phyloP scores from a whole-genome alignment of 2,329 filamentous ascomycete genomes.

The Tolypocladium guangdongense region DNA sequence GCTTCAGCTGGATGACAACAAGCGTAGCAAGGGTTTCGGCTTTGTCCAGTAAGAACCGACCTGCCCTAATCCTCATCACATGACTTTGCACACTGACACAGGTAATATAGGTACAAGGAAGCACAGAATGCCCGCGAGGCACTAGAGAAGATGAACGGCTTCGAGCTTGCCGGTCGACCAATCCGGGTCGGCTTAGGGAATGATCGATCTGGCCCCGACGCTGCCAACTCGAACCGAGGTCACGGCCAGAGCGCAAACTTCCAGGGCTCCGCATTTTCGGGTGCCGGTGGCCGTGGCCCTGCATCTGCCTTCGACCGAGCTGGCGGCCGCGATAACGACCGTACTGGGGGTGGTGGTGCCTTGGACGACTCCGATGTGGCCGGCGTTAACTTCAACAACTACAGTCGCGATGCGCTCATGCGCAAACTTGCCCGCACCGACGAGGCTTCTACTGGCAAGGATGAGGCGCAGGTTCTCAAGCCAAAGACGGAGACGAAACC shows the following conservation, averaged over 20 bases:
- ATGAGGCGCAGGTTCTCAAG: slow-evolving; percentile 62
- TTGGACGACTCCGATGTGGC: slow-evolving; percentile 96
- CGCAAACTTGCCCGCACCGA: slow-evolving; percentile 94
- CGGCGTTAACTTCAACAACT: slow-evolving; percentile 99
- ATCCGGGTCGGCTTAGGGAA: slow-evolving; percentile 98
- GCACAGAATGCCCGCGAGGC: slow-evolving; percentile 87
- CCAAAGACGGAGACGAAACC: slow-evolving; percentile 71
- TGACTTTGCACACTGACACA: not conserved
- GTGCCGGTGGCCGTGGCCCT: slow-evolving; percentile 75
- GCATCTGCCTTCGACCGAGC: slow-evolving; percentile 85
- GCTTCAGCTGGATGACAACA: slow-evolving; percentile 89
- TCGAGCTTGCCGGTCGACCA: slow-evolving; percentile 91
- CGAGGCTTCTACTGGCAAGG: slow-evolving; percentile 55
- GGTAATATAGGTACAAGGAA: slow-evolving; percentile 62
- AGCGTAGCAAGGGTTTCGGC: slow-evolving; percentile 86
- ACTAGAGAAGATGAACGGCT: slow-evolving; percentile 98
- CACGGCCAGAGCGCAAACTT: slow-evolving; percentile 64
- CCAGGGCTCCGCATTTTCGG: slow-evolving; percentile 86
- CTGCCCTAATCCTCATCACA: not conserved
- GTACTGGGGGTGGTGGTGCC: slow-evolving; percentile 83
- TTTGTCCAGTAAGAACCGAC: slow-evolving; percentile 80
- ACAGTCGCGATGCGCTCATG: slow-evolving; percentile 97
- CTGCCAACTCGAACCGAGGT: slow-evolving; percentile 84
- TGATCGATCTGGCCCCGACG: slow-evolving; percentile 99
- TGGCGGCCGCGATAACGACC: slow-evolving; percentile 79